Conservation (phyloP, 2,329 filamentous ascomycete genomes). For the Penicillium sp. region DNA sequence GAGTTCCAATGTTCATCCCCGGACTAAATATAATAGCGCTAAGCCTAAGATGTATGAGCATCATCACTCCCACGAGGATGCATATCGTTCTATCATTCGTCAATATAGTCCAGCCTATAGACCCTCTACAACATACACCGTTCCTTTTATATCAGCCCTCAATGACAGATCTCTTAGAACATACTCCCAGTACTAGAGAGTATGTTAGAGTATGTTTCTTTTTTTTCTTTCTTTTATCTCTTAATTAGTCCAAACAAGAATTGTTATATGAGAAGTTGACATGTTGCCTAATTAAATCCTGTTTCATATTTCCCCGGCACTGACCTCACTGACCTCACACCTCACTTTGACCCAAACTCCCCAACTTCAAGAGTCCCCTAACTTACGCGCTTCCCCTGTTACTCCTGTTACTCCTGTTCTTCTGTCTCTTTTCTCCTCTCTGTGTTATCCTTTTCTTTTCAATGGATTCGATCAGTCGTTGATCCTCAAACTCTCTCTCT, state of each 20-base stretch:
- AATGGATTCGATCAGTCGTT: conserved; percentile 7
- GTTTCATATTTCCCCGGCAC: conserved; percentile 8
- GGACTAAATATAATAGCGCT: not conserved
- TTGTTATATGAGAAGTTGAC: not conserved
- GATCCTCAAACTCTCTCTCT: not conserved
- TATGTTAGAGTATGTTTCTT: too few species aligned
- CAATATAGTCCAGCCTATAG: conserved; percentile 4
- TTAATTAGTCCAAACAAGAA: not conserved
- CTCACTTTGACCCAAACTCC: not conserved
- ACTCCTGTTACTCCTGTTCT: not conserved
- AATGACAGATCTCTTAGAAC: not conserved
- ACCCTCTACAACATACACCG: conserved; percentile 9
- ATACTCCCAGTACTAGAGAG: too few species aligned
- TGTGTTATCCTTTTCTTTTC: not conserved
- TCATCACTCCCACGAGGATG: conserved; percentile 18
- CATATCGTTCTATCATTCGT: conserved; percentile 23
- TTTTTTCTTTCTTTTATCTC: not conserved
- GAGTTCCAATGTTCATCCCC: not conserved
- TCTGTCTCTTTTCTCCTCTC: not conserved
- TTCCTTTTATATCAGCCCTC: conserved; percentile 14
- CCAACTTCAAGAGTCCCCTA: not conserved
- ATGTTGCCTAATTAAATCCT: not conserved
- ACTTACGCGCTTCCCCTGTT: not conserved
- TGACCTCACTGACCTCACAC: conserved; percentile 6
- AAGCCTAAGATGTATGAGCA: not conserved